These are phyloP conservation scores for Candida incommunis DNA, from an alignment of 805 yeast species.

Conservation along the genomic window DNA sequence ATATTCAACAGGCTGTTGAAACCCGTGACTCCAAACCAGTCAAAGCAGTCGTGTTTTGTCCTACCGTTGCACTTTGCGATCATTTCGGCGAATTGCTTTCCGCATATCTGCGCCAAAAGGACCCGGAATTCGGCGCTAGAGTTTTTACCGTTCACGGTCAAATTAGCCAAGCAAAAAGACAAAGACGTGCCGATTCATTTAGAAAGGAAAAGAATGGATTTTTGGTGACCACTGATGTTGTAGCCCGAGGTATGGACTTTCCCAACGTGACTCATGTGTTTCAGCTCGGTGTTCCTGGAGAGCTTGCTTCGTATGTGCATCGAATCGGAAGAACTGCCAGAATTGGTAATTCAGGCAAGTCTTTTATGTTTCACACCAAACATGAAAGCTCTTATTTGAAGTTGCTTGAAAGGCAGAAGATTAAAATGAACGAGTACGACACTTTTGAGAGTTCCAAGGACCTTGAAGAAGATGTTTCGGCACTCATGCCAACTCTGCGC, in stretches of 20 bases:
- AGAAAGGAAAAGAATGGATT: conserved; percentile 36
- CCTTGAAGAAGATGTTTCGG: background rate
- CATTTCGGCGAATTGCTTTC: conserved; percentile 34
- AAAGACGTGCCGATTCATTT: conserved; percentile 40
- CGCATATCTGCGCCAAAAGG: conserved; percentile 7
- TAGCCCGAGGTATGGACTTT: conserved; percentile 95
- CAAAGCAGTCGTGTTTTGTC: conserved; percentile 73
- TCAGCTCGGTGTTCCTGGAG: conserved; percentile 68
- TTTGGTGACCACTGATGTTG: conserved; percentile 79
- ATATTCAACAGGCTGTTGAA: conserved; percentile 27
- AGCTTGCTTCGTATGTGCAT: conserved; percentile 72
- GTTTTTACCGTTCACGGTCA: conserved; percentile 48
- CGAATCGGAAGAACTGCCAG: conserved; percentile 95
- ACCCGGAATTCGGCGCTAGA: conserved; percentile 2
- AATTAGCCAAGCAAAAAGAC: conserved; percentile 55
- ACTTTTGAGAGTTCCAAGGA: conserved; percentile 1
- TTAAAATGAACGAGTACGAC: conserved; percentile 1
- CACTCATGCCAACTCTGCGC: background rate
- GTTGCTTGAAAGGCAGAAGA: conserved; percentile 2
- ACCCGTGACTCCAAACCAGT: conserved; percentile 23
- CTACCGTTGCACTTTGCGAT: conserved; percentile 59
- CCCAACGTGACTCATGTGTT: conserved; percentile 75
- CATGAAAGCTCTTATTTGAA: conserved; percentile 1
- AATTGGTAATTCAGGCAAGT: conserved; percentile 69
- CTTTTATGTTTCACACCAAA: conserved; percentile 20